Base-by-base conservation (phyloP, 208 protist genomes). In the Crithidia thermophila region DNA sequence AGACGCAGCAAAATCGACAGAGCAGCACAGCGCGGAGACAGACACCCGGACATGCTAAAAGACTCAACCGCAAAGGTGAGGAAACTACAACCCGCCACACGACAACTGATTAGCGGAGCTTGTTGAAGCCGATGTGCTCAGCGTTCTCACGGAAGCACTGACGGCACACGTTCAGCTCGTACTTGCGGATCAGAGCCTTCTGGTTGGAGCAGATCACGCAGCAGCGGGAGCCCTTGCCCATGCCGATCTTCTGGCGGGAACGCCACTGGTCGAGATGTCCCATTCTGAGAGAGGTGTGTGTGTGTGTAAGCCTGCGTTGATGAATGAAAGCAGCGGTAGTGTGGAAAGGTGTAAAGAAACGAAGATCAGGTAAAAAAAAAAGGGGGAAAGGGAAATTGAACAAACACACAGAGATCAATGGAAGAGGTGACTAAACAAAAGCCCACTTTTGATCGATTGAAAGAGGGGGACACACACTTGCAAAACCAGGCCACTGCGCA, bases 111-210 rank as follows among this genome's bases (percentile, higher is more conserved):
- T 93, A 96, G 56, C 86, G 86, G 28, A 96, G 88, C 88, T 97
- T 97, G 66, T 56, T 78, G 84, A 95, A 97, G 52, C 91, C 91
- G 66, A 97, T 92, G 82, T 93, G 67, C 72, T 94, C 77, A 16
- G 90, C 85, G 70, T 97, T 97, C 74, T 97, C 91, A 81, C 90
- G 88, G 88, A 98, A 98, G 88, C 94, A 98, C 87, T 97, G 90
- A 79, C 94, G 88, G 88, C 94, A 98, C 21, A 97, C 81, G 81
- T 95, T 95, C 53, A 98, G 86, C 68, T 92, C 94, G 76, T 98
- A 98, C 85, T 98, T 98, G 79, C 94, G 87, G 77, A 98, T 98
- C 61, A 98, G 67, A 40, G 91, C 92, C 81, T 96, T 94, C 80
- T 93, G 83, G 81, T 96, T 96, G 53, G 80, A 90, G 90, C 95